Base-by-base conservation (phyloP, 106 monocot species). In the Agapanthus africanus region DNA sequence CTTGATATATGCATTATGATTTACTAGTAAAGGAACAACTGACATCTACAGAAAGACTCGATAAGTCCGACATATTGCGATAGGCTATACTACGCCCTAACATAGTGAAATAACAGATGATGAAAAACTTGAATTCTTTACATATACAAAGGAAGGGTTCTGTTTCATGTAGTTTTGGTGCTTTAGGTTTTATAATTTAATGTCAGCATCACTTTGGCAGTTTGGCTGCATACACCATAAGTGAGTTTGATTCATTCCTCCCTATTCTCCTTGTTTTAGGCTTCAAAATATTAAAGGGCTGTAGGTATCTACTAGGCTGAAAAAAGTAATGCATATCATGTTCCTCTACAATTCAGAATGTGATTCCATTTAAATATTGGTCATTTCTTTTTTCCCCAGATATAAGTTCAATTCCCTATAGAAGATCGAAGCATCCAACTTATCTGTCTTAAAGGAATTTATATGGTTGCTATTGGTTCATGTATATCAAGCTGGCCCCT, bases 41-140 rank as follows among this genome's bases (percentile, higher is more conserved):
- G n/a, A n/a, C n/a, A n/a, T n/a, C n/a, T n/a, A n/a, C n/a, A n/a
- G n/a, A n/a, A n/a, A n/a, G n/a, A n/a, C n/a, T n/a, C n/a, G n/a
- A n/a, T n/a, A n/a, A n/a, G n/a, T n/a, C n/a, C n/a, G n/a, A n/a
- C n/a, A n/a, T n/a, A n/a, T n/a, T n/a, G n/a, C n/a, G n/a, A 25
- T 25, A 52, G 21, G 23, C 23, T 52, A 25, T 25, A 23, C 11
- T 23, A 25, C 16, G 11, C 44, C 6, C 21, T n/a, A 8, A 52
- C 25, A n/a, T 3, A 52, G 52, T 22, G 52, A 52, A 4, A 57
- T 30, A 11, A 30, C 25, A 27, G 25, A 54, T 54, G 54, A 23
- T 54, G 22, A 54, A 54, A 25, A n/a, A n/a, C n/a, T n/a, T n/a
- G n/a, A n/a, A n/a, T n/a, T 6, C 54, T 54, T 54, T 54, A 54